Evolutionary conservation across 306 rosid genomes (phyloP), one percentile per base, ranked within the genome.

Genomic region (Pyrus betulifolia): DNA sequence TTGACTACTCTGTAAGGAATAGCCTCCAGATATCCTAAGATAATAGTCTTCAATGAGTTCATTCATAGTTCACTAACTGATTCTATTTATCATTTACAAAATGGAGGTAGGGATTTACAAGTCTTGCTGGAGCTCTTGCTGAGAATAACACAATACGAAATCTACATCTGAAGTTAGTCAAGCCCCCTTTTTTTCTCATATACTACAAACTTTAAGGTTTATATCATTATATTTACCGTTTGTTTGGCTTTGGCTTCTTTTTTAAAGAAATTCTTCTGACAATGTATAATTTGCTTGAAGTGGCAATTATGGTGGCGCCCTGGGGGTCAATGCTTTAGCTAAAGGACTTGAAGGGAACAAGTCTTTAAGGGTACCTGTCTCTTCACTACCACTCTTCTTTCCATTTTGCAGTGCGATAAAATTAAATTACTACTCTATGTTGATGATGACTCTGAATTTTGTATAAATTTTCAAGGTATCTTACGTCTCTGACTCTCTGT

Each of bases 261-360:
- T 49, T 51, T 51, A 51, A 51, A 51, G 21, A 51, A 71, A 74
- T 69, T 65, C 49, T 72, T 69, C 55, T 76, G 62, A 81, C 66
- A 62, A 65, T 72, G 25, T 46, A 49, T 79, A 85, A 18, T 80
- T 51, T 86, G 74, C 70, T 85, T 67, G 33, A 4, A 95, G 99
- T 86, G 97, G 97, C 86, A 95, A 95, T 83, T 95, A 95, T 83
- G 99, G 99, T 70, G 99, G 97, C 75, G 91, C 99, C 33, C 82
- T 95, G 91, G 99, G 99, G 83, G 96, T 90, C 83, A 95, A 90
- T 86, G 96, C 97, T 76, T 89, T 95, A 78, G 90, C 97, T 79
- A 92, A 89, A 82, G 99, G 96, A 84, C 88, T 95, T 76, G 97
- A 95, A 82, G 83, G 89, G 69, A 95, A 95, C 92, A 95, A 92